Conservation (phyloP, 208 protist genomes). For the Acanthamoeba sp. region DNA sequence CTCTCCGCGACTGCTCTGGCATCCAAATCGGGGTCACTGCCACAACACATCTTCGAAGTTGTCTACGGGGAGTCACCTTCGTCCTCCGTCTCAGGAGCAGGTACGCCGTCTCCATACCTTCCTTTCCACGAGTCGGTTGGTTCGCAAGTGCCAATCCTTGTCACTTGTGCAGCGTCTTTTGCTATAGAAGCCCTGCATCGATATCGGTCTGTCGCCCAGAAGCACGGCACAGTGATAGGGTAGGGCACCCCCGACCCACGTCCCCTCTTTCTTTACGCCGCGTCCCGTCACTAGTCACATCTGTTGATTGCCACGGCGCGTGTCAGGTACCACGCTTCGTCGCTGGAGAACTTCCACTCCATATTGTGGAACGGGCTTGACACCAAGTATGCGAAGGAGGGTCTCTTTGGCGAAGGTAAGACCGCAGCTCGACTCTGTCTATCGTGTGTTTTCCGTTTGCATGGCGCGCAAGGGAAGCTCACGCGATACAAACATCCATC, state of each 20-base stretch:
- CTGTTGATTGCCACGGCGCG: too few species aligned
- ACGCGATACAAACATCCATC: background rate
- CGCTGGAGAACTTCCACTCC: constrained; percentile 70
- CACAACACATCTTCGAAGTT: constrained; percentile 62
- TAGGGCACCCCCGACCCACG: background rate
- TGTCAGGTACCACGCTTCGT: constrained; percentile 38
- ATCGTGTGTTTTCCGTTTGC: background rate
- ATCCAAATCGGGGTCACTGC: background rate
- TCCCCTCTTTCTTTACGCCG: background rate
- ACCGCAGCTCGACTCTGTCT: too few species aligned
- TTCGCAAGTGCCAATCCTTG: background rate
- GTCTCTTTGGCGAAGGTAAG: constrained; percentile 40
- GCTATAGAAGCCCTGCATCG: background rate
- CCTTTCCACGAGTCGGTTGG: too few species aligned
- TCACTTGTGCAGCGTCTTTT: background rate
- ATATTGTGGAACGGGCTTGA: constrained; percentile 56
- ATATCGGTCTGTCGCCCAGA: background rate
- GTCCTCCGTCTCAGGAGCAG: background rate
- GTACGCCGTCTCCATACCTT: background rate
- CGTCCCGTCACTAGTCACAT: background rate
- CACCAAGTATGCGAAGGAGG: constrained; percentile 42
- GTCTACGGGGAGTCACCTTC: background rate
- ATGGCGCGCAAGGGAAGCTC: background rate
- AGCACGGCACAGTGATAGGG: constrained; percentile 34
- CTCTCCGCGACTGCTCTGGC: background rate